These are phyloP conservation scores for Gryganskiella cystojenkinii DNA, from an alignment of 192 early-diverging fungal genomes.

Conservation along the genomic window DNA sequence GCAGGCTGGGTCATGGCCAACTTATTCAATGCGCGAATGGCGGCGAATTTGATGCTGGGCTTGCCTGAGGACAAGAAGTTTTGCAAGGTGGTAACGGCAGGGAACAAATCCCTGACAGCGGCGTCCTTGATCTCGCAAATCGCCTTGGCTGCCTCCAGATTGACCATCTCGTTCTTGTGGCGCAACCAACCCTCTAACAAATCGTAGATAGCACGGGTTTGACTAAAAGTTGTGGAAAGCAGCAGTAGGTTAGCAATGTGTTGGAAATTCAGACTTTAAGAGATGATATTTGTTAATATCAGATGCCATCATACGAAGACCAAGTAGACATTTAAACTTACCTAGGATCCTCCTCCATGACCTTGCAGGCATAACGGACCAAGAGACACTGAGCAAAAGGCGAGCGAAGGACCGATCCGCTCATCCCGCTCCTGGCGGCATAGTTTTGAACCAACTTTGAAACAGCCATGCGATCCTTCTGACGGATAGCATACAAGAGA, in stretches of 20 bases:
- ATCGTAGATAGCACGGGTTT: conserved; percentile 79
- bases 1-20: conserved; percentile 90
- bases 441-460: conserved; percentile 95
- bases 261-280: neutral
- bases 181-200: conserved; percentile 90
- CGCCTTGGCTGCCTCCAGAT: conserved; percentile 95
- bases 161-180: conserved; percentile 98
- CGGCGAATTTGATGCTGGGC: conserved; percentile 93
- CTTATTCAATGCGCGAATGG: conserved; percentile 96
- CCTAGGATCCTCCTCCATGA: conserved; percentile 82
- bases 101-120: conserved; percentile 86
- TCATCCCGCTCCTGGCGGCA: conserved; percentile 64
- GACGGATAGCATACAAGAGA: conserved; percentile 92
- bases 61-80: conserved; percentile 94
- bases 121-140: conserved; percentile 92
- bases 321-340: conserved; percentile 26
- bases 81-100: conserved; percentile 93
- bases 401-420: conserved; percentile 72
- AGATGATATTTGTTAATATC: too few relatives aligned
- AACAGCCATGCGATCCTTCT: conserved; percentile 98
- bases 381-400: conserved; percentile 92
- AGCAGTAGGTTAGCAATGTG: neutral
- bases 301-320: too few relatives aligned
- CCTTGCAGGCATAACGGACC: conserved; percentile 91
- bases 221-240: too few relatives aligned